Conservation (phyloP, 352 stramenopile genomes). For the Stramenopiles sp. region DNA sequence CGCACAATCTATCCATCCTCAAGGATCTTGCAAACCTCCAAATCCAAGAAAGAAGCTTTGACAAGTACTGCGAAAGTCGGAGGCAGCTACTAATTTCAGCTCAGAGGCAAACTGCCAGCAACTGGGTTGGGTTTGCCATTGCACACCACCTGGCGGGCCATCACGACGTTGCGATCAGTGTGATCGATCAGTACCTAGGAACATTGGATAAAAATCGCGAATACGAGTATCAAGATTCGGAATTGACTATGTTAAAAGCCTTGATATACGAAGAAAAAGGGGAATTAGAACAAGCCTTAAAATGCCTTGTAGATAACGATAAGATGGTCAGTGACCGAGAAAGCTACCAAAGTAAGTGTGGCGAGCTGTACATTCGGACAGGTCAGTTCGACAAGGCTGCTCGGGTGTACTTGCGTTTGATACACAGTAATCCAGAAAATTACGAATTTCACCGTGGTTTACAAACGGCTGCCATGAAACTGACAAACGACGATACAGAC, state of each 20-base stretch:
- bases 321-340: constrained; percentile 39
- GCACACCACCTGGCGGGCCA: constrained; percentile 79
- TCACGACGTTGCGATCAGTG: constrained; percentile 68
- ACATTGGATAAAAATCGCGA: constrained; percentile 40
- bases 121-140: constrained; percentile 91
- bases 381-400: constrained; percentile 39
- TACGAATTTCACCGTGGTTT: constrained; percentile 59
- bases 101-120: constrained; percentile 76
- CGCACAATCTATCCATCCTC: constrained; percentile 90
- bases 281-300: constrained; percentile 49
- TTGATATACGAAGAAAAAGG: constrained; percentile 67
- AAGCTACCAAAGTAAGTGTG: constrained; percentile 22
- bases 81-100: constrained; percentile 72
- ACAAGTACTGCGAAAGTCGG: constrained; percentile 78
- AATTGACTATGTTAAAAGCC: constrained; percentile 90
- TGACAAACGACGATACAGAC: too few species aligned
- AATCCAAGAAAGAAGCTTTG: constrained; percentile 63
- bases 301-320: constrained; percentile 57
- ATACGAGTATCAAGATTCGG: constrained; percentile 71
- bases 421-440: constrained; percentile 69
- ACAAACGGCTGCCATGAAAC: constrained; percentile 48
- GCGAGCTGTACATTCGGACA: constrained; percentile 21
- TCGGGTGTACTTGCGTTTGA: constrained; percentile 40
- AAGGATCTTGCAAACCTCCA: constrained; percentile 85
- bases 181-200: constrained; percentile 84